Base-by-base conservation (phyloP, 2,329 filamentous ascomycete species). In the Clonostachys chloroleuca region DNA sequence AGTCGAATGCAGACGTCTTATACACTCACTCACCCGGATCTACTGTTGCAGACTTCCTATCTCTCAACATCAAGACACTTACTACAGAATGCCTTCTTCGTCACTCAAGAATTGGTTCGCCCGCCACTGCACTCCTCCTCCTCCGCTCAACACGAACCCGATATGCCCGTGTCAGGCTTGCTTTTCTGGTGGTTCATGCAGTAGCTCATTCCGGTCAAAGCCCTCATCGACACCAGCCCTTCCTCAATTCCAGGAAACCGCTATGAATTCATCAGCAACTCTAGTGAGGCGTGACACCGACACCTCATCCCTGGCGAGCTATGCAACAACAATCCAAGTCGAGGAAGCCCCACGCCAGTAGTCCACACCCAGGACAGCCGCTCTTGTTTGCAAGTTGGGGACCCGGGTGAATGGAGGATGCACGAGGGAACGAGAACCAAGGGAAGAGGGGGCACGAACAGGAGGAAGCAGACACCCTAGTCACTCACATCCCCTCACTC, bases 91-190 rank as follows among this genome's bases (percentile, higher is more conserved):
- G 42, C 64, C 65, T 62, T 54, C 63, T 50, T 66, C 62, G 34
- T 49, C 55, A 44, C 56, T 52, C 42, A 61, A 60, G 44, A 60
- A 56, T 52, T 70, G 67, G 67, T 69, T 68, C 50, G 61, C 64
- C 43, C 66, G 66, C 51, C 67, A 70, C 60, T 68, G 65, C 51
- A 56, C 65, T 43, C 65, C 67, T 46, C 63, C 64, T 16, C 67
- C 67, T 3, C 65, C 67, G 42, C 56, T 66, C 54, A 62, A 59
- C 55, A 53, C 54, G 49, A 56, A 55, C 34, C 56, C 64, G 5
- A 51, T 58, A 17, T 70, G 67, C 47, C 65, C 66, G 45, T 70
- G 67, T 54, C 59, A 56, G 45, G 51, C 56, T 42, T 67, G 64
- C 58, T 67, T 45, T 42, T 12, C 37, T 39, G 12, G 36, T 39